Base-by-base conservation (phyloP, 2,329 filamentous ascomycete species). In the Fusarium verticillioides region DNA sequence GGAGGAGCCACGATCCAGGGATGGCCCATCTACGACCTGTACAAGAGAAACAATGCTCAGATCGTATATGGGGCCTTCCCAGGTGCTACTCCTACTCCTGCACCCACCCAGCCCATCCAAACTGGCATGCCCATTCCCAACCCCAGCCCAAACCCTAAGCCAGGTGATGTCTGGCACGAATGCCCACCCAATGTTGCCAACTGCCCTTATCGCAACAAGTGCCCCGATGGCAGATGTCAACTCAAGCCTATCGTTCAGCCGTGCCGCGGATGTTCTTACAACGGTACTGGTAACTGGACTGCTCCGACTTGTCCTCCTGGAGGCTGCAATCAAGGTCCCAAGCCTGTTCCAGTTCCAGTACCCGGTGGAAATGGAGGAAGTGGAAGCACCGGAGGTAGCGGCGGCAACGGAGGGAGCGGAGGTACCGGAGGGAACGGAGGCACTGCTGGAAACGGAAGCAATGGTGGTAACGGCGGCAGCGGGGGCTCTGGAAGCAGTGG, bases 171-270 rank as follows among this genome's bases (percentile, higher is more conserved):
- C 13, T 75, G 63, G 34, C 68, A 64, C 16, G 72, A 76, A 18
- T 76, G 74, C 52, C 66, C 74, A 10, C 57, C 74, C 12, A 44
- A 43, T n/a, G 63, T 69, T 28, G 60, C 66, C 26, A 50, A 74
- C 63, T 75, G 73, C 49, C 72, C 73, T 26, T 69, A 68, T 40
- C 73, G 70, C 52, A 74, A 71, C 19, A 74, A 69, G 39, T 74
- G 72, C 21, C 56, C 72, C 12, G 44, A 36, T 36, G 72, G 72
- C 4, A 62, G 56, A n/a, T 74, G 72, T 9, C 58, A 46, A 13
- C 57, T 59, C 37, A 53, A 61, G 21, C 70, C 70, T 42, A n/a
- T 69, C 44, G 60, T 71, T 44, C 60, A 69, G 34, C 71, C 71
- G 23, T 74, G 72, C 23, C 54, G 44, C 13, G 68, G 72, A n/a